These are phyloP conservation scores for Sporothrix dimorphospora DNA, from an alignment of 2,329 filamentous ascomycete species.

Conservation along the genomic window DNA sequence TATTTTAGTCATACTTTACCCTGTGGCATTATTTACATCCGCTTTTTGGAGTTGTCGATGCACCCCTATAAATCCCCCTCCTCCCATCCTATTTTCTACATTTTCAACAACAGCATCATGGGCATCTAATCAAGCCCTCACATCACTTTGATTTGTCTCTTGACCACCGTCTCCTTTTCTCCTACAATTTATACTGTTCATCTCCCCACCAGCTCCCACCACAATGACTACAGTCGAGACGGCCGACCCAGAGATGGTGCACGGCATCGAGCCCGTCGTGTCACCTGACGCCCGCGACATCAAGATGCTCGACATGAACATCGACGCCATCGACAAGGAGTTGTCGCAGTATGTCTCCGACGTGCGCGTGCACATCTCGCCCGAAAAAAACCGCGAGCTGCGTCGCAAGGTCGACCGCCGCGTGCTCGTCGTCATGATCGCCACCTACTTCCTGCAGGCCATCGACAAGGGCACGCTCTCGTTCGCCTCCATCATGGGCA, in stretches of 20 bases:
- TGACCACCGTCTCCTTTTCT: neutral
- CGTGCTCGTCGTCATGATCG: conserved; percentile 70
- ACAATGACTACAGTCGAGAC: conserved; percentile 1
- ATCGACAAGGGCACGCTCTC: conserved; percentile 70
- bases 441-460: conserved; percentile 73
- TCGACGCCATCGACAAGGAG: conserved; percentile 58
- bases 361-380: conserved; percentile 58
- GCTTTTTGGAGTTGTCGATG: neutral
- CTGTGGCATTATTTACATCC: neutral
- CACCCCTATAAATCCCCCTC: neutral
- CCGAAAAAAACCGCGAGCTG: conserved; percentile 63
- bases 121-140: neutral
- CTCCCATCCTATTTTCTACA: neutral
- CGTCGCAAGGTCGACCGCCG: conserved; percentile 68
- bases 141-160: neutral
- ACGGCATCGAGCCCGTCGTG: conserved; percentile 12
- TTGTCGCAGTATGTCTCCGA: conserved; percentile 69
- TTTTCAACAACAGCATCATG: neutral
- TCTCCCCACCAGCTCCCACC: neutral
- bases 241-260: conserved; percentile 3
- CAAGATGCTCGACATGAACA: conserved; percentile 10
- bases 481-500: conserved; percentile 67
- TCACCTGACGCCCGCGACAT: neutral
- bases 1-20: neutral
- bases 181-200: too few relatives aligned